Conservation (phyloP, 164 flowering plant genomes). For the Chimonanthus praecox region DNA sequence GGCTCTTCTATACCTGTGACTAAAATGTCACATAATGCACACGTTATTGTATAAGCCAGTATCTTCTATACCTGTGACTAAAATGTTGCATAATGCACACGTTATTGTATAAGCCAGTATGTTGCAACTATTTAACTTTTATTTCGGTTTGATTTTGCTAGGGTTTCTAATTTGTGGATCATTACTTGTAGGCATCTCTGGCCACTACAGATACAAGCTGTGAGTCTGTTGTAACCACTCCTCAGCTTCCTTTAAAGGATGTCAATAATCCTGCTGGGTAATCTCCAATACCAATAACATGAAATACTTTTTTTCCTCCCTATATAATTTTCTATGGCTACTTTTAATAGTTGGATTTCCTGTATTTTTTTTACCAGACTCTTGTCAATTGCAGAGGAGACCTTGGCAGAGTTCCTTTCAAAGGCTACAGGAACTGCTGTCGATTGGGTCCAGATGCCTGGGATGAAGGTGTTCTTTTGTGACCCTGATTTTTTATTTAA, state of each 20-base stretch:
- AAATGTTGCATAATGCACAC: neutral
- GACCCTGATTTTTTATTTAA: neutral
- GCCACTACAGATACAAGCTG: conserved; percentile 60
- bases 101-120: neutral
- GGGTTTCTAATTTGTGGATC: neutral
- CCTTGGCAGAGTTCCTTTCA: conserved; percentile 82
- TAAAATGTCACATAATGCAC: neutral
- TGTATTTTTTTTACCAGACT: conserved; percentile 39
- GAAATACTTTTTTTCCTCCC: neutral
- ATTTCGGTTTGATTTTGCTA: neutral
- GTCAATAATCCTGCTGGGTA: conserved; percentile 82
- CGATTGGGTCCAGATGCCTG: conserved; percentile 94
- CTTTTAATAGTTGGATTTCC: neutral
- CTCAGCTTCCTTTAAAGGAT: conserved; percentile 65
- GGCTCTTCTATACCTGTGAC: neutral
- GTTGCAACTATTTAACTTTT: neutral
- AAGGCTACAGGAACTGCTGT: conserved; percentile 95
- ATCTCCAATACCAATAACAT: neutral
- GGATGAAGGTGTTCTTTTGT: conserved; percentile 65
- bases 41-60: neutral
- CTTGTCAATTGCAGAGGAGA: conserved; percentile 76
- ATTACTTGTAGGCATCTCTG: conserved; percentile 22
- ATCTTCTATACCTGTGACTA: neutral
- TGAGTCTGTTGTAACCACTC: conserved; percentile 68
- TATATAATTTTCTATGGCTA: neutral